Conservation (phyloP, 345 rosid genomes). For the Gossypium turneri region DNA sequence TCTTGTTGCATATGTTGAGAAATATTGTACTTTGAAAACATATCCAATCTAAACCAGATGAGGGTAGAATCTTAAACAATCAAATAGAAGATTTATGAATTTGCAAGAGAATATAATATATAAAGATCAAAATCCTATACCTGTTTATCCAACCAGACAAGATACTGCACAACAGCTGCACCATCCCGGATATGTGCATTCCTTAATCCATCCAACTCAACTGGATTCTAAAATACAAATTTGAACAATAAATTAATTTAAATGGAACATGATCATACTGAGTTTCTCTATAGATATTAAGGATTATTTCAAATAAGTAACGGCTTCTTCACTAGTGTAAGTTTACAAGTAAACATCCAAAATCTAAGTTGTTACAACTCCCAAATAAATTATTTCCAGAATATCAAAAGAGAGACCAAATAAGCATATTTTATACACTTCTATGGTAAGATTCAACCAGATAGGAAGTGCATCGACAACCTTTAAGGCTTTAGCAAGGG, state of each 20-base stretch:
- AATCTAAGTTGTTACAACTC: background rate
- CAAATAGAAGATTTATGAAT: background rate
- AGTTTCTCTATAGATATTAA: background rate
- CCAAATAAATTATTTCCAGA: background rate
- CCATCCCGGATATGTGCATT: constrained; percentile 95
- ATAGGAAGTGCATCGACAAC: constrained; percentile 31
- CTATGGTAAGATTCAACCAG: background rate
- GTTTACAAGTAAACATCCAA: background rate
- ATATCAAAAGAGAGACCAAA: background rate
- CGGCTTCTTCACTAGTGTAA: background rate
- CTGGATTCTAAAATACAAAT: constrained; percentile 53
- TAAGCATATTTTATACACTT: background rate
- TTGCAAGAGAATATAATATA: constrained; percentile 1
- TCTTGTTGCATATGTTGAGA: background rate
- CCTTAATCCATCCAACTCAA: constrained; percentile 82
- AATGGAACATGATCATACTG: constrained; percentile 14
- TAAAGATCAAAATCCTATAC: constrained; percentile 4
- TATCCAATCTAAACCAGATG: background rate
- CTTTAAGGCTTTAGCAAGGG: constrained; percentile 93
- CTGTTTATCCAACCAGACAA: constrained; percentile 24
- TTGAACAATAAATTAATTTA: constrained; percentile 11
- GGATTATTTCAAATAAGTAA: constrained; percentile 21
- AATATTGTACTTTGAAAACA: background rate
- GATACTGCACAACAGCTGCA: constrained; percentile 95
- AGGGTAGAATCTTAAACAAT: background rate